These are phyloP conservation scores for Echinochloa phyllopogon DNA, from an alignment of 176 grass and related monocot species.

Conservation along the genomic window DNA sequence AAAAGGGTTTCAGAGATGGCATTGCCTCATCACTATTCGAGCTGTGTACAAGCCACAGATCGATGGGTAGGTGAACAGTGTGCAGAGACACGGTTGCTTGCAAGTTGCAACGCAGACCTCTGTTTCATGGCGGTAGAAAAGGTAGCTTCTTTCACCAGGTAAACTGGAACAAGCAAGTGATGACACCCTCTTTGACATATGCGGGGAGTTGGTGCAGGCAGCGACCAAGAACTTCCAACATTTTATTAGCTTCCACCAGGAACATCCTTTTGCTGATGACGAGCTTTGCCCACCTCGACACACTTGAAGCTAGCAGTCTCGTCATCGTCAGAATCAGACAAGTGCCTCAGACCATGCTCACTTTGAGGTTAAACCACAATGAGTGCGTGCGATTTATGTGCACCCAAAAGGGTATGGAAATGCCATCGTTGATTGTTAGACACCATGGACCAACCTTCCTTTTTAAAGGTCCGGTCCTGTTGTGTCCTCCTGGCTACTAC, in stretches of 20 bases:
- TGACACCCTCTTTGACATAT: constrained; percentile 56
- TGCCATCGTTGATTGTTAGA: constrained; percentile 47
- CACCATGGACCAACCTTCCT: constrained; percentile 38
- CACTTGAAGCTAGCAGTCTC: constrained; percentile 39
- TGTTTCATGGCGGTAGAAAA: constrained; percentile 34
- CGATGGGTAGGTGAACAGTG: constrained; percentile 20
- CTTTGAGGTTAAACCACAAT: constrained; percentile 53
- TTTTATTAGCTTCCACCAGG: constrained; percentile 37
- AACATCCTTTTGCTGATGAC: constrained; percentile 49
- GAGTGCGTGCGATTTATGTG: constrained; percentile 1
- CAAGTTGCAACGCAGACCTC: constrained; percentile 21
- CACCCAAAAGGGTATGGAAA: constrained; percentile 38
- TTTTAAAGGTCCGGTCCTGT: constrained; percentile 43
- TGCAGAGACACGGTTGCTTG: not conserved
- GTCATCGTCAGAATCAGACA: constrained; percentile 44
- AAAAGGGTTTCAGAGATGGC: not conserved
- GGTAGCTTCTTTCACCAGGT: constrained; percentile 33
- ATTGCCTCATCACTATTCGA: not conserved
- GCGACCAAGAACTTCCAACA: constrained; percentile 57
- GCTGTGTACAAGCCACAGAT: not conserved
- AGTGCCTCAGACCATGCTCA: constrained; percentile 45
- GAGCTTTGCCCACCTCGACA: constrained; percentile 50
- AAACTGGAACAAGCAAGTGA: constrained; percentile 45
- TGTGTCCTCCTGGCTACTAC: constrained; percentile 20
- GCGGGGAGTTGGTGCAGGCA: constrained; percentile 61